phyloP scores from a whole-genome alignment of 2,329 filamentous ascomycete species.

The Paracamarosporium sp. region DNA sequence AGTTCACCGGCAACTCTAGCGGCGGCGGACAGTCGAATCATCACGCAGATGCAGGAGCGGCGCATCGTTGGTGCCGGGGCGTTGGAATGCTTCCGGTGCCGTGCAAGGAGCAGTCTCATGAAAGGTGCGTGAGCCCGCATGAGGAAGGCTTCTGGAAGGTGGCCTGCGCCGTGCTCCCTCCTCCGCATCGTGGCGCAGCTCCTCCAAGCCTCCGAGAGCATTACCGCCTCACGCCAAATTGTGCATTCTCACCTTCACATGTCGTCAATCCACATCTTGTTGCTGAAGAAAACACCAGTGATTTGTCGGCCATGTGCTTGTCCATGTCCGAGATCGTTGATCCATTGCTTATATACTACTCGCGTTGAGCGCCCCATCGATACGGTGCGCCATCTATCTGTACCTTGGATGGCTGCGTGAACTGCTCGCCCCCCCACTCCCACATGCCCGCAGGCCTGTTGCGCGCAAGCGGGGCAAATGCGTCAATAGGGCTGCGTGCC shows the following conservation, averaged over 20 bases:
- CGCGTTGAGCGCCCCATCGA: background rate
- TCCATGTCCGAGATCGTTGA: no score
- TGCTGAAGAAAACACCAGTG: no score
- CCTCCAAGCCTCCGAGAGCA: background rate
- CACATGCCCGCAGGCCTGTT: conserved; percentile 19
- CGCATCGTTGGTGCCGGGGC: background rate
- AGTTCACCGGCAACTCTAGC: conserved; percentile 6
- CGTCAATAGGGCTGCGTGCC: conserved; percentile 18
- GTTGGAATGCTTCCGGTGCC: background rate
- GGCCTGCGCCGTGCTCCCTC: conserved; percentile 1
- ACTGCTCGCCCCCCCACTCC: conserved; percentile 23
- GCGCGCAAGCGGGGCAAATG: conserved; percentile 17
- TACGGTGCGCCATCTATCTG: background rate
- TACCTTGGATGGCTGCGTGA: conserved; percentile 28
- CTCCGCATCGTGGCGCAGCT: conserved; percentile 4
- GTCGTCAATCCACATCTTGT: background rate
- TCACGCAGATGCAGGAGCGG: background rate
- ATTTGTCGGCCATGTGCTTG: background rate
- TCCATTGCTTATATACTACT: background rate
- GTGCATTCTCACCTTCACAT: background rate
- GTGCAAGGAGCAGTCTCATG: conserved; percentile 1
- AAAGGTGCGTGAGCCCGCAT: background rate
- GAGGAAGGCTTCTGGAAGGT: conserved; percentile 25
- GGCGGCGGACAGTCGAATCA: background rate
- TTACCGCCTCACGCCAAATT: background rate